Evolutionary conservation across 768 basidiomycete genomes (phyloP), one percentile per base, ranked within the genome.

Genomic region (Suillus ampliporus): DNA sequence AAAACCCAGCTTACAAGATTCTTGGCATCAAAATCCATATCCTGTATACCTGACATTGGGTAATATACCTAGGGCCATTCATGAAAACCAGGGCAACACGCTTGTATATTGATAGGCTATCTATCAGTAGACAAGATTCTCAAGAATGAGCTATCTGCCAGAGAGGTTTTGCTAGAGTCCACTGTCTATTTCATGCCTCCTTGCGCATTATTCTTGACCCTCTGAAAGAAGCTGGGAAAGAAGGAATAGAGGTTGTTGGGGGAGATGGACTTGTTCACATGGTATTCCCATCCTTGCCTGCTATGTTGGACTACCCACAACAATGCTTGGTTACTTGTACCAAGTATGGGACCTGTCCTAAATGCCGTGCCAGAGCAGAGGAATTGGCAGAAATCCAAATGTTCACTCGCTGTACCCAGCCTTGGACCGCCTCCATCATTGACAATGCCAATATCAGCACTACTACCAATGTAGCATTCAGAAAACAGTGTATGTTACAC

Each of bases 31-130:
- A 83, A 62, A 44, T 60, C 78, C 81, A 23, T 84, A 77, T 62
- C 83, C 82, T 0, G 77, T 84, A 0, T 84, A 84, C 64, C 58
- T 82, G 0, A 79, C 79, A 1, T 67, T 82, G 21, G 81, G 80
- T 0, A 81, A 81, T 61, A 71, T 84, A 3, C 72, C 75, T 0
- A 82, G 82, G 57, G 68, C 75, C 3, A 74, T 82, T 13, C 64
- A 0, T 64, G 72, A 0, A 71, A 81, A 61, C 78, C 80, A 1
- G 76, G 72, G 0, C 34, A 64, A 9, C 72, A 72, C n/a, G 79
- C 77, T 0, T 71, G 65, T n/a, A 65, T 81, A 2, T 67, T 81
- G 0, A n/a, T 84, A 0, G 80, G 70, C 0, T 83, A 82, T 59
- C 71, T 83, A 3, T 74, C 80, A 1, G 72, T 77, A 1, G 65